Base-by-base conservation (phyloP, 352 stramenopile species). In the Phytophthora rubi region DNA sequence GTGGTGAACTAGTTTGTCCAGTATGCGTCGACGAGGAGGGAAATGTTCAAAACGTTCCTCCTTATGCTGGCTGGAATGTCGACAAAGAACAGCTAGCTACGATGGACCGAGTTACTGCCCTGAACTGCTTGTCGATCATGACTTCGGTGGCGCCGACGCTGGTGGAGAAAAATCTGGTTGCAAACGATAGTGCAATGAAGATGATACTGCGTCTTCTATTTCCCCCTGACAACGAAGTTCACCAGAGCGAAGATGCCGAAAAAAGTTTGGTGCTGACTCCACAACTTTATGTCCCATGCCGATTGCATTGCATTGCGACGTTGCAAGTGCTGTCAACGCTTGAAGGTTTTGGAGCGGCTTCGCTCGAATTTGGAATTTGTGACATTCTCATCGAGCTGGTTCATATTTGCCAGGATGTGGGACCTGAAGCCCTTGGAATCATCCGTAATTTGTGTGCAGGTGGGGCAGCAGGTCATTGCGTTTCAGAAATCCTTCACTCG, bases 311-410 rank as follows among this genome's bases (percentile, higher is more conserved):
- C 62, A 65, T 93, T 58, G 66, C 75, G 10, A 86, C 83, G 26
- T 55, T 93, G 15, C 65, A 86, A 56, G 71, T 83, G 8, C 60
- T 93, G 3, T 91, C 85, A 12, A 84, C 71, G n/a, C 56, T 90
- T 8, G 75, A 86, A 52, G 61, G 56, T 2, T 95, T 95, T 45
- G 83, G 81, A 52, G 74, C 65, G 4, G 76, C 70, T 2, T 71
- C 84, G n/a, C 74, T 86, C 3, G 60, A 80, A 12, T 75, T 90
- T 6, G 87, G 85, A 0, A 90, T 92, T 37, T 93, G 87, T 58
- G 84, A 95, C 53, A 86, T 93, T 60, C 59, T 95, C 42, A 90
- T 95, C 53, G 87, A 95, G 59, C 58, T 93, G 18, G 65, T 92
- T 44, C 85, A 95, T 49, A 58, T 88, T 52, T 85, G 79, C 49